Base-by-base conservation (phyloP, 164 flowering plant genomes). In the Paratinospora sagittata region DNA sequence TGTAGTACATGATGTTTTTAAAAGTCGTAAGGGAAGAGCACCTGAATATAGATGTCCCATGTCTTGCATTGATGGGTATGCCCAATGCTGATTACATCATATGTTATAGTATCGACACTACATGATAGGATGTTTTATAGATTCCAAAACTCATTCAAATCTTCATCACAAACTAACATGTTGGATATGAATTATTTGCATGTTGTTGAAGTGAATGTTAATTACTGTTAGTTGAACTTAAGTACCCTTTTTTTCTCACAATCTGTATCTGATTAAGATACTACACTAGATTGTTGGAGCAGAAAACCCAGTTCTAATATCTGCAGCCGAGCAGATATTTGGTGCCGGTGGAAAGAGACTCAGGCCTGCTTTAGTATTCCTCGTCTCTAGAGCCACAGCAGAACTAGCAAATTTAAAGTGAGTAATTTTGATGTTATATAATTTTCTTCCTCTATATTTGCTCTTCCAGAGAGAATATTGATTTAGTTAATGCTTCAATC, bases 291-390 rank as follows among this genome's bases (percentile, higher is more conserved):
- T 94, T 79, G 93, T 92, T 76, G 98, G 97, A 77, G 91, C 97
- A 82, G 98, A 94, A 80, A 92, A 92, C 75, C 98, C 95, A 34
- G 95, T 90, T 63, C 64, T 94, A 72, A 80, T 87, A 86, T 92
- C 98, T 60, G 98, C 98, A 26, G 98, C 98, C 37, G 92, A 94
- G 81, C 97, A 92, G 82, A 94, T 94, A 36, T 94, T 94, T 81
- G 81, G 93, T 76, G 98, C 98, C 69, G 98, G 98, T 72, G 98
- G 98, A n/a, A 94, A 94, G 83, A 88, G 98, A 80, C 81, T 94
- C 88, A 86, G 98, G 70, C 97, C 98, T 21, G 98, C 97, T 70
- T 78, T 94, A 78, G 98, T 90, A 37, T 94, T 94, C 71, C 79
- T 94, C 26, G 97, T 90, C 27, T 86, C 98, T 55, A 80, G 97